Percentiles rank a stretch among this genome's conserved stretches.
Conservation (phyloP, 2,329 filamentous ascomycete genomes). For the Beauveria bassiana region DNA sequence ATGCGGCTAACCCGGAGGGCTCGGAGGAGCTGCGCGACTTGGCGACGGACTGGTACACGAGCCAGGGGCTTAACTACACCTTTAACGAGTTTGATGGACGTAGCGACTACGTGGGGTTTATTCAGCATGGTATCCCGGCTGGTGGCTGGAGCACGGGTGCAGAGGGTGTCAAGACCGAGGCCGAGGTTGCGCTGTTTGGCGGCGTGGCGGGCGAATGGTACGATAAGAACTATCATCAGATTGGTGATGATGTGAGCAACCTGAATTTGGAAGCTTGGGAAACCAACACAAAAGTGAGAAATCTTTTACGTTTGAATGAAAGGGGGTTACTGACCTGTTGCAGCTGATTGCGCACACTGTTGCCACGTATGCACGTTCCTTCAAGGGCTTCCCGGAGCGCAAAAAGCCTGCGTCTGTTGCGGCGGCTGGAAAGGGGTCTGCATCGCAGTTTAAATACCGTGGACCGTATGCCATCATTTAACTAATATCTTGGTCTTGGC, state of each 20-base stretch:
- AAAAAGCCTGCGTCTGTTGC: not conserved
- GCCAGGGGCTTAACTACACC: slow-evolving; percentile 55
- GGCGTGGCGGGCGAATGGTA: slow-evolving; percentile 56
- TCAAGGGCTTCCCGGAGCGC: slow-evolving; percentile 57
- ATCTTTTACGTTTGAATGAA: not conserved
- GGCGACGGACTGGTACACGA: slow-evolving; percentile 59
- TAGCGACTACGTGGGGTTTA: slow-evolving; percentile 73
- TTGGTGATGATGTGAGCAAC: slow-evolving; percentile 52
- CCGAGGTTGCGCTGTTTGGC: slow-evolving; percentile 61
- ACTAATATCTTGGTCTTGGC: not conserved
- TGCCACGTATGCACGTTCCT: slow-evolving; percentile 59
- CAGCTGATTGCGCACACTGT: slow-evolving; percentile 63
- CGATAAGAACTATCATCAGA: slow-evolving; percentile 54
- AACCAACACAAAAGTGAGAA: slow-evolving; percentile 48
- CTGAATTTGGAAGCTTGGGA: slow-evolving; percentile 54
- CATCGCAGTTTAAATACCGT: not conserved
- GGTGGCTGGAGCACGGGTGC: slow-evolving; percentile 74
- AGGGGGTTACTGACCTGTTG: not conserved
- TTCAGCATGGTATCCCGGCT: slow-evolving; percentile 62
- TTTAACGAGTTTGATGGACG: slow-evolving; percentile 71
- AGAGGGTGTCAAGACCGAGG: slow-evolving; percentile 64
- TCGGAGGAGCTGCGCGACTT: slow-evolving; percentile 62
- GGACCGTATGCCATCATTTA: not conserved
- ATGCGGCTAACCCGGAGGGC: slow-evolving; percentile 61
- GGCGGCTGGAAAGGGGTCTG: not conserved